Base-by-base conservation (phyloP, 202 grass and related monocot genomes). In the Sporobolus alterniflorus region DNA sequence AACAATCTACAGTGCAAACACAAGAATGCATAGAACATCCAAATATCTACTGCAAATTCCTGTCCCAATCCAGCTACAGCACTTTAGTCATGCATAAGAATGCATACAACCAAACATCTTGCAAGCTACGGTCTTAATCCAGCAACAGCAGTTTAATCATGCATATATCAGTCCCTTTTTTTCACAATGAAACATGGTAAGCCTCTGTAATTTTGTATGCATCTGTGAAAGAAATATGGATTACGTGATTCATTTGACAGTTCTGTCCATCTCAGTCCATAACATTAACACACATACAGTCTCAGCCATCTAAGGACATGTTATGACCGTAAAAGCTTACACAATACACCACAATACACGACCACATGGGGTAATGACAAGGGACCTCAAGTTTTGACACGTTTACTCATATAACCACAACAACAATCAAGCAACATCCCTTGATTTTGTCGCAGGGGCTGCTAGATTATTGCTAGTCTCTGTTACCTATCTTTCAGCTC, bases 401-500 rank as follows among this genome's bases (percentile, higher is more conserved):
- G 29, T 31, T 72, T 59, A 54, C 5, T 71, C 71, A 54, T 62
- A 25, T 6, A 71, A n/a, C n/a, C n/a, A n/a, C n/a, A n/a, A n/a
- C n/a, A n/a, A n/a, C n/a, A n/a, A n/a, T n/a, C n/a, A n/a, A n/a
- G 56, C 73, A 67, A 22, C 36, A 25, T 31, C 56, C 39, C 41
- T 48, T 25, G 68, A 21, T 51, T 50, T 62, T 69, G n/a, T 62
- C 63, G 12, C 68, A 31, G 39, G 46, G 52, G 17, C 63, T 32
- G 69, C 44, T 2, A 59, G 17, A 22, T 17, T 36, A 42, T 49
- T 56, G 14, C 22, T 32, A 39, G 21, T 4, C 11, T 25, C 60
- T 6, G 52, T 84, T 93, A 95, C 74, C 92, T 93, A 77, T 86
- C 92, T 78, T 98, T 93, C 32, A 95, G 88, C 88, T 98, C 95